Percentiles rank a stretch among this genome's conserved stretches.
Evolutionary conservation across 495 filamentous ascomycete species (phyloP).

Genomic region (Penicillium cataractarum): DNA sequence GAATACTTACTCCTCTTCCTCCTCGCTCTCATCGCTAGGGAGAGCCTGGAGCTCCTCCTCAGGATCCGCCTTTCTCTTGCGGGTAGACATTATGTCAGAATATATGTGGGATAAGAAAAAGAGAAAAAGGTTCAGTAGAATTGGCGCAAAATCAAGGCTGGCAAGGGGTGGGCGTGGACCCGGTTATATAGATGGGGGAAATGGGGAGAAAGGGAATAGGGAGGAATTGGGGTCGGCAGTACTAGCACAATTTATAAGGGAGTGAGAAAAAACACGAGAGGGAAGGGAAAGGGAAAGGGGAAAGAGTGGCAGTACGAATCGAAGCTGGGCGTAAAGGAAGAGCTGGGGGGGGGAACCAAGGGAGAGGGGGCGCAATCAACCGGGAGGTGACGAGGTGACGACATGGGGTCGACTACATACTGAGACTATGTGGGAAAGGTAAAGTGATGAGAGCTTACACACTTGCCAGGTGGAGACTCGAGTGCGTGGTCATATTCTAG

Average conservation of each 20-base stretch:
- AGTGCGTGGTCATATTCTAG: slow-evolving; percentile 20
- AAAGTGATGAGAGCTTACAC: slow-evolving; percentile 26
- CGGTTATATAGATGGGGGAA: slow-evolving; percentile 8
- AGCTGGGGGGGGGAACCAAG: slow-evolving; percentile 19
- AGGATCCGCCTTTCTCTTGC: slow-evolving; percentile 67
- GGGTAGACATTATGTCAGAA: slow-evolving; percentile 56
- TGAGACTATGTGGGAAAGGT: too few relatives aligned
- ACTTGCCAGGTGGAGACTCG: slow-evolving; percentile 16
- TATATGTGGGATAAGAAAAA: slow-evolving; percentile 3
- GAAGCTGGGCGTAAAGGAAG: slow-evolving; percentile 12
- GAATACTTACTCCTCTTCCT: slow-evolving; percentile 65
- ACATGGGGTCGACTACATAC: slow-evolving; percentile 17
- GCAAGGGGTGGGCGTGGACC: neutral
- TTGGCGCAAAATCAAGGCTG: slow-evolving; percentile 3
- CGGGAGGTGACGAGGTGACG: slow-evolving; percentile 5
- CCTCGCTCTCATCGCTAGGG: slow-evolving; percentile 63
- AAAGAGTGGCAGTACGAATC: slow-evolving; percentile 10
- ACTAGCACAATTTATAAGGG: slow-evolving; percentile 6
- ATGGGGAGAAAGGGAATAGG: slow-evolving; percentile 5
- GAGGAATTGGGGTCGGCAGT: slow-evolving; percentile 3
- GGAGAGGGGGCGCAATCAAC: slow-evolving; percentile 28
- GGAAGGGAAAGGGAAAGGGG: slow-evolving; percentile 7
- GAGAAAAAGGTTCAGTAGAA: slow-evolving; percentile 2
- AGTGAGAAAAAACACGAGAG: neutral
- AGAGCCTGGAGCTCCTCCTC: slow-evolving; percentile 64